Conservation (phyloP, 2,329 filamentous ascomycete species). For the Arthrobotrys musiformis region DNA sequence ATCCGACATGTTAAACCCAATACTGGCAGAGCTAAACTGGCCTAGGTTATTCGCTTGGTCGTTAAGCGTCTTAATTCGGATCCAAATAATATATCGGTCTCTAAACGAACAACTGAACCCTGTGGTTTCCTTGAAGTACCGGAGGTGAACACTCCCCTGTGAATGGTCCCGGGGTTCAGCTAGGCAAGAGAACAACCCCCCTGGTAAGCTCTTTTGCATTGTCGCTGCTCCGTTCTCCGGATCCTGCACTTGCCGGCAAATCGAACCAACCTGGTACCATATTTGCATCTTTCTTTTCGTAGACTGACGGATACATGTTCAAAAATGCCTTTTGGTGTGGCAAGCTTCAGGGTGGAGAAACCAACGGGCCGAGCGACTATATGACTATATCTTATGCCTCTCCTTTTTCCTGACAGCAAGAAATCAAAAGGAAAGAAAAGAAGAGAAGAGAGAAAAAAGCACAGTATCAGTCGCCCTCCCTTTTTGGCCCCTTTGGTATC, state of each 20-base stretch:
- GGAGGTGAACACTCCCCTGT: slow-evolving; percentile 40
- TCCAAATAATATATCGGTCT: slow-evolving; percentile 47
- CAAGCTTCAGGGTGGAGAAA: slow-evolving; percentile 55
- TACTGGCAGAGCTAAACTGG: slow-evolving; percentile 9
- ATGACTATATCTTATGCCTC: slow-evolving; percentile 53
- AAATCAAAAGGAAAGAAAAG: slow-evolving; percentile 54
- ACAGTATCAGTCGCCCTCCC: slow-evolving; percentile 51
- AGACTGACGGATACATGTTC: slow-evolving; percentile 53
- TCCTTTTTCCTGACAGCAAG: slow-evolving; percentile 55
- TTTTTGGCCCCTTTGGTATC: slow-evolving; percentile 56
- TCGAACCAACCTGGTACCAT: slow-evolving; percentile 53
- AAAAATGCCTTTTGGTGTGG: slow-evolving; percentile 53
- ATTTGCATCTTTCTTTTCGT: slow-evolving; percentile 40
- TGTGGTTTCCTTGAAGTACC: slow-evolving; percentile 46
- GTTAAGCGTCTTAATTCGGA: slow-evolving; percentile 56
- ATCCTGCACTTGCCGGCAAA: slow-evolving; percentile 54
- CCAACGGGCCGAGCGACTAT: slow-evolving; percentile 56
- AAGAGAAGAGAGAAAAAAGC: too few relatives aligned
- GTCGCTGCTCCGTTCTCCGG: slow-evolving; percentile 39
- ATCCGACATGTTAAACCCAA: slow-evolving; percentile 8
- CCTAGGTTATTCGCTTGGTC: slow-evolving; percentile 50
- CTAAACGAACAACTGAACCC: slow-evolving; percentile 49
- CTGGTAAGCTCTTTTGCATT: slow-evolving; percentile 51
- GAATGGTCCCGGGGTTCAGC: slow-evolving; percentile 39
- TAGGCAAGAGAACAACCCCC: slow-evolving; percentile 18